Base-by-base conservation (phyloP, 208 protist genomes). In the Phytomonas francai region DNA sequence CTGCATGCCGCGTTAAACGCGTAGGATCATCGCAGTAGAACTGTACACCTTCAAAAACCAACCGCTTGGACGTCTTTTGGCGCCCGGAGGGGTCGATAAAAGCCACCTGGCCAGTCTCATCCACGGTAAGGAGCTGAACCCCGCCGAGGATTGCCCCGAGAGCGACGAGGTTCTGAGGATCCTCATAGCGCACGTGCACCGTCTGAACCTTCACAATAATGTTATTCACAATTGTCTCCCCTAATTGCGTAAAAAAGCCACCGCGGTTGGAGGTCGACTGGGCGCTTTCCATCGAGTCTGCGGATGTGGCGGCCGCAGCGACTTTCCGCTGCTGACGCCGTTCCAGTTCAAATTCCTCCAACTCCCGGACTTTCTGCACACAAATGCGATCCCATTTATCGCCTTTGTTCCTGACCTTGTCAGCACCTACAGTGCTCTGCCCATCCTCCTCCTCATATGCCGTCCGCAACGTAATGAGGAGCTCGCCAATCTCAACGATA, bases 151-250 rank as follows among this genome's bases (percentile, higher is more conserved):
- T 79, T 39, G 83, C 84, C 30, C 90, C 90, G 12, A 91, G 65
- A 28, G 89, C 79, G 30, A 83, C 81, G 34, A 78, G 74, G n/a
- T 73, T 71, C 16, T 68, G 54, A 56, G 72, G 72, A 64, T 92
- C 87, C 73, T 96, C 91, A 72, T 93, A 94, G 33, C 91, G 91
- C 49, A 94, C 68, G 80, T 96, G 91, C 19, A 94, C 83, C 67
- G 78, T 87, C 29, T 77, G 72, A 31, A 92, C 74, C 64, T 90
- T 90, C 30, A 96, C 77, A 29, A 96, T 87, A 9, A 96, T 83
- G 67, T 96, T 96, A 70, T 96, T 92, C 34, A 94, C 68, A 12
- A 96, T 77, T 25, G 91, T 68, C 77, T 96, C 91, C n/a, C 78
- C 81, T 6, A 96, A 72, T 0, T 81, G 82, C 0, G 84, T 81